phyloP scores from a whole-genome alignment of 2,329 filamentous ascomycete genomes.

The Venturia oleaginea region DNA sequence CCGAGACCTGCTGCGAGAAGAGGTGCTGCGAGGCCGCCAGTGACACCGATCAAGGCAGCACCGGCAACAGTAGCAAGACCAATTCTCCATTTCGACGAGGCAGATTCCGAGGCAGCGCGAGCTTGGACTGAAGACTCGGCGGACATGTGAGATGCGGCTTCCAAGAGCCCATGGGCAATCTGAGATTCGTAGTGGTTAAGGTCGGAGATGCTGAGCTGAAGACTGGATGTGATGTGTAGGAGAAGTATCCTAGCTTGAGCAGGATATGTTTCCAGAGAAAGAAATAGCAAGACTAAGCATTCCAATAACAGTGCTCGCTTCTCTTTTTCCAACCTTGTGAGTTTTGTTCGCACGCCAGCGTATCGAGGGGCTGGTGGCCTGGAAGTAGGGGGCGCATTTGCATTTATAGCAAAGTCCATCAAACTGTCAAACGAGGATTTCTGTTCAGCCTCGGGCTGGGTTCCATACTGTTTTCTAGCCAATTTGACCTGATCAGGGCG shows the following conservation, averaged over 20 bases:
- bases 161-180: constrained; percentile 14
- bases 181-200: constrained; percentile 23
- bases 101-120: constrained; percentile 3
- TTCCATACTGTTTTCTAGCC: constrained; percentile 1
- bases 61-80: constrained; percentile 15
- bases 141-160: constrained; percentile 14
- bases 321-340: constrained; percentile 5
- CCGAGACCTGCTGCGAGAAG: constrained; percentile 14
- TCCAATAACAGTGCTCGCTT: constrained; percentile 52
- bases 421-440: not conserved
- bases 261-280: constrained; percentile 31
- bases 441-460: not conserved
- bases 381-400: not conserved
- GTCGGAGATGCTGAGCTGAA: constrained; percentile 24
- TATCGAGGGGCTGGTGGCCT: not conserved
- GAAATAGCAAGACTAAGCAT: constrained; percentile 40
- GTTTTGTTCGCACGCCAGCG: not conserved
- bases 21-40: constrained; percentile 15
- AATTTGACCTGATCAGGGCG: not conserved
- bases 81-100: constrained; percentile 13
- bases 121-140: not conserved
- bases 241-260: constrained; percentile 29
- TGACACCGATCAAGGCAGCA: constrained; percentile 15
- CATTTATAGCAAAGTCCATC: not conserved
- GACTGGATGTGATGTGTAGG: constrained; percentile 25